Evolutionary conservation across 1,284 basidiomycete species (phyloP), one percentile per base, ranked within the genome.

Genomic region (Cystobasidium pallidum): DNA sequence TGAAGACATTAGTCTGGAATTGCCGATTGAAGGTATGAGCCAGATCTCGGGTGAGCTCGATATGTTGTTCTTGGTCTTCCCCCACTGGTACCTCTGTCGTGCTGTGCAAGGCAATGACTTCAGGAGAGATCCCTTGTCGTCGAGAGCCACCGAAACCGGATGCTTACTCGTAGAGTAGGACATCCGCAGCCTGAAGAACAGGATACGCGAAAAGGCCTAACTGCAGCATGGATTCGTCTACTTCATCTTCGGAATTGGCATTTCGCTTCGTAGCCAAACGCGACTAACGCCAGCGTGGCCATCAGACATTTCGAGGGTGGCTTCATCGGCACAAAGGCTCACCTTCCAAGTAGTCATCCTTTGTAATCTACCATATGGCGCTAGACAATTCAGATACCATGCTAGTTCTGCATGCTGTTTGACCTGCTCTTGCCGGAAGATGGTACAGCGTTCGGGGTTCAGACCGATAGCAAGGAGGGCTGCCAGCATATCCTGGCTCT

Each of bases 281-380:
- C 13, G 89, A 86, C 90, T 92, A 78, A 19, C 47, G 3, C 11
- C n/a, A 21, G n/a, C 3, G 24, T 7, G 13, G 4, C n/a, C n/a
- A 11, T 47, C 59, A 36, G 19, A 13, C 2, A 19, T 2, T 30
- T 3, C 13, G 11, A n/a, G 32, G 32, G 30, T 19, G 28, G 45
- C 10, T 8, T 3, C 43, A 8, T 6, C 8, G n/a, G 19, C 3
- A 34, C 47, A 30, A 1, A 30, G 2, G 74, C 84, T 39, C 72
- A 89, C 91, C 86, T 95, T 97, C 93, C 93, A 97, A 0, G 92
- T 94, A 1, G 93, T 96, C 93, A 96, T 95, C 49, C 93, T 83
- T 45, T 88, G 86, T 11, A 98, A 82, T 76, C 88, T 88, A 7
- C 93, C 92, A 54, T 95, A 85, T 0, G 91, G 87, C 0, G 91